Base-by-base conservation (phyloP, 345 rosid species). In the Boechera divaricarpa region DNA sequence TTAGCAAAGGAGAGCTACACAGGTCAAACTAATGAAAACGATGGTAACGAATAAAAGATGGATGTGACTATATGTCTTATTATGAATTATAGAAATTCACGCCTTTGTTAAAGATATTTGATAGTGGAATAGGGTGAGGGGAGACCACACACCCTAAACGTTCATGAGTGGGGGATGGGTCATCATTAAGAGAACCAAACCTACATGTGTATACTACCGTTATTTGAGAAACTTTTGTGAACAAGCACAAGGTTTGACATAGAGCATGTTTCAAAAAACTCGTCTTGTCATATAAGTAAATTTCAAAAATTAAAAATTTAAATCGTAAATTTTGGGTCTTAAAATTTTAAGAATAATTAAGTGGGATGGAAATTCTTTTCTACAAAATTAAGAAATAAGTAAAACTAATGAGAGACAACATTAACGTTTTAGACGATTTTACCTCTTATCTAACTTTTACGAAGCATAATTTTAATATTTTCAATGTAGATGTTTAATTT, bases 1-100 rank as follows among this genome's bases (percentile, higher is more conserved):
- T 66, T 74, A 28, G 16, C 51, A 47, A 36, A 74, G 39, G 51
- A 47, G 72, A 51, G 48, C 72, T 38, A 66, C 58, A 56, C 39
- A 74, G 38, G 49, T 5, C 38, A 64, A 55, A 58, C 63, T 24
- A 47, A 75, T 28, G 67, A 75, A 75, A 75, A 67, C 58, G 52
- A 66, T 66, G 72, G 78, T 57, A 47, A 47, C 52, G 42, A 67
- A 16, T 62, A 11, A 58, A 55, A 55, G 38, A 55, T 47, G 33
- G 24, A 67, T 58, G 73, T 67, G 79, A 49, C 78, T 24, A 47
- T 70, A 11, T 56, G 31, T 56, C 53, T 16, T 8, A 31, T n/a
- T 39, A 10, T 28, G 15, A 69, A 16, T 56, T 44, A 42, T 57
- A 24, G 9, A 47, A 33, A 71, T 48, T 16, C 8, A 49, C 16